Conservation (phyloP, 2,329 filamentous ascomycete genomes). For the Neocucurbitaria cava region DNA sequence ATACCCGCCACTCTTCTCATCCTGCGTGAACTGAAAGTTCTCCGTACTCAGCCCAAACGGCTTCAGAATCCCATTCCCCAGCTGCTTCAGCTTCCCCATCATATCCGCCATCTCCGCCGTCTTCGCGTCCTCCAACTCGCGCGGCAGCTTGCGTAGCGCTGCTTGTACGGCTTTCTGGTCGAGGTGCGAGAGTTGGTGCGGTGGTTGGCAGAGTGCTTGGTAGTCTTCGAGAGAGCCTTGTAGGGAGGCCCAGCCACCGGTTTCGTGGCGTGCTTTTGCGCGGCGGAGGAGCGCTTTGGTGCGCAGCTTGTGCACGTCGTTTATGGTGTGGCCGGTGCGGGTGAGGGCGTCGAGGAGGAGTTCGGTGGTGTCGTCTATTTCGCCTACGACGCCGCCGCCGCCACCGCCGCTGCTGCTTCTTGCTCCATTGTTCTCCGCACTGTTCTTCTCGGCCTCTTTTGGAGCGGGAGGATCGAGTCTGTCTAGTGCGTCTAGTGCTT, state of each 20-base stretch:
- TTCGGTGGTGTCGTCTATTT: slow-evolving; percentile 59
- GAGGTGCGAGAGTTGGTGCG: slow-evolving; percentile 64
- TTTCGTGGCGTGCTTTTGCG: slow-evolving; percentile 73
- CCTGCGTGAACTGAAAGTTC: slow-evolving; percentile 93
- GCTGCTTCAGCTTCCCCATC: slow-evolving; percentile 93
- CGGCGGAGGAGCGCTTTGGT: slow-evolving; percentile 83
- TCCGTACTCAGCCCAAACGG: slow-evolving; percentile 94
- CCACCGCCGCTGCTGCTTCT: slow-evolving; percentile 55
- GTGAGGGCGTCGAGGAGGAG: slow-evolving; percentile 40
- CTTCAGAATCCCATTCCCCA: slow-evolving; percentile 90
- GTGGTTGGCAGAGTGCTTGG: slow-evolving; percentile 66
- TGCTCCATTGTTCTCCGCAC: no score
- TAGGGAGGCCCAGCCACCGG: slow-evolving; percentile 80
- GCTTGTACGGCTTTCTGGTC: slow-evolving; percentile 73
- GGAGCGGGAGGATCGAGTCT: slow-evolving; percentile 58
- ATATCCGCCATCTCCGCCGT: slow-evolving; percentile 92
- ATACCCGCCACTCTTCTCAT: slow-evolving; percentile 88
- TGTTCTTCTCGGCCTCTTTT: slow-evolving; percentile 48
- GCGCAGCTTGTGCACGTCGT: slow-evolving; percentile 77
- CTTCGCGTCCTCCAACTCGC: slow-evolving; percentile 76
- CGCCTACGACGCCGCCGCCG: slow-evolving; percentile 65
- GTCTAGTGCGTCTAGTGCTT: slow-evolving; percentile 76
- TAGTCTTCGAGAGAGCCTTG: slow-evolving; percentile 84
- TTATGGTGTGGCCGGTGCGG: slow-evolving; percentile 40
- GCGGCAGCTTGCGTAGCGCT: slow-evolving; percentile 71